Evolutionary conservation across 306 rosid species (phyloP).

Genomic region (Vigna unguiculata): DNA sequence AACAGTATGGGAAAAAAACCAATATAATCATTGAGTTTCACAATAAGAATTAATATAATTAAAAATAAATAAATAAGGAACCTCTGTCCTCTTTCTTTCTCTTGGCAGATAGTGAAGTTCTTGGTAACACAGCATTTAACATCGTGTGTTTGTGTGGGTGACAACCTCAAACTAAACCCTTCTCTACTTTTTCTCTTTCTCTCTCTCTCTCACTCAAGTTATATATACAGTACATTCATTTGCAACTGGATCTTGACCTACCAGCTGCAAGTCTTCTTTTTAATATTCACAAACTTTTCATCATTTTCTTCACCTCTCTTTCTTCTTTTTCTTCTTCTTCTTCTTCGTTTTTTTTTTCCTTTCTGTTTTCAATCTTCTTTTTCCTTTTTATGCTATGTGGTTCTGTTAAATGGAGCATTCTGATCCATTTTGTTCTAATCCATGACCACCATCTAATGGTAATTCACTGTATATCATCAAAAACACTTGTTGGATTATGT

Average conservation of each 20-base stretch:
- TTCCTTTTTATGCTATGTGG: neutral
- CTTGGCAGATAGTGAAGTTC: constrained; percentile 19
- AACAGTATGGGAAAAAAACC: too few species aligned
- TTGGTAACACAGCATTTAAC: neutral
- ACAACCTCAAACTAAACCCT: constrained; percentile 48
- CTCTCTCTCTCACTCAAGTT: neutral
- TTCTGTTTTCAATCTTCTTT: neutral
- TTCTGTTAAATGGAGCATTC: neutral
- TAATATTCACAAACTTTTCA: neutral
- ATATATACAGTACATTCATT: neutral
- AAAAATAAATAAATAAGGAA: neutral
- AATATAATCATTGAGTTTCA: neutral
- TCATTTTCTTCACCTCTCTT: neutral
- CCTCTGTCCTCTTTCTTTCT: neutral
- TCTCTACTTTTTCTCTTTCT: neutral
- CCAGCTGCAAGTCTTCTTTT: neutral
- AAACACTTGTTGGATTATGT: neutral
- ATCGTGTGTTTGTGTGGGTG: constrained; percentile 25
- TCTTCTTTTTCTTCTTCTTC: neutral
- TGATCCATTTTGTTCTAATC: neutral
- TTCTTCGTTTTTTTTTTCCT: neutral
- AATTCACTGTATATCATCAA: neutral
- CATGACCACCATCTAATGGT: neutral
- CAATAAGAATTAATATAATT: neutral
- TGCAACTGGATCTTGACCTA: constrained; percentile 21